Evolutionary conservation across 1,284 basidiomycete genomes (phyloP), one percentile per base, ranked within the genome.

Genomic region (Ustilago sp.): DNA sequence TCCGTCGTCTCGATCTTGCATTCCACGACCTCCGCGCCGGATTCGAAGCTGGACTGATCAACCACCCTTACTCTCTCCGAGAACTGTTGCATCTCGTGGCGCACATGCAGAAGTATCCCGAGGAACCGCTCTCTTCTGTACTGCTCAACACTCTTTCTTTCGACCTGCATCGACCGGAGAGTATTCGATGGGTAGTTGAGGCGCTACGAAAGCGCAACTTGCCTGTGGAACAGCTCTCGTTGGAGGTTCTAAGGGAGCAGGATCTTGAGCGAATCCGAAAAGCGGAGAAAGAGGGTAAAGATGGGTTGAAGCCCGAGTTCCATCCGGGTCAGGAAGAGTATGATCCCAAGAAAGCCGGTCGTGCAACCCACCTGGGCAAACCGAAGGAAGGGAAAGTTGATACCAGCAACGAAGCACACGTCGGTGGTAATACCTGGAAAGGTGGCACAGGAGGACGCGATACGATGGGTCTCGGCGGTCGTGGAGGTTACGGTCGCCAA

Each of bases 61-160:
- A 83, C 61, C 86, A 87, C 60, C 86, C 86, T 1, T 87, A 86
- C 68, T 83, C 80, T 1, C 79, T 87, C 7, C 83, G 86, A 31
- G 87, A 87, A 61, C 69, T 87, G 39, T 79, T 87, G 52, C 85
- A 86, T 48, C 68, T 87, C 32, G 85, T 86, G 1, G 83, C 86
- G 13, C 87, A 87, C 69, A 70, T 87, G 58, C 70, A 84, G 45
- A 70, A 77, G 50, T 87, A 81, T 69, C 86, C 86, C 1, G 66
- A 73, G 5, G 87, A 87, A 47, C 36, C 71, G 23, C 82, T 87
- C n/a, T 81, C 81, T 17, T 67, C 77, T 9, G 84, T 86, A 11
- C 76, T 87, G 47, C 85, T 86, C 58, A 86, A 86, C 70, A 81
- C 86, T 57, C 84, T 87, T 41, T 71, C 82, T 17, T 87, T 87